Evolutionary conservation across 805 yeast species (phyloP).

Genomic region (Monosporozyma yasuniensis): DNA sequence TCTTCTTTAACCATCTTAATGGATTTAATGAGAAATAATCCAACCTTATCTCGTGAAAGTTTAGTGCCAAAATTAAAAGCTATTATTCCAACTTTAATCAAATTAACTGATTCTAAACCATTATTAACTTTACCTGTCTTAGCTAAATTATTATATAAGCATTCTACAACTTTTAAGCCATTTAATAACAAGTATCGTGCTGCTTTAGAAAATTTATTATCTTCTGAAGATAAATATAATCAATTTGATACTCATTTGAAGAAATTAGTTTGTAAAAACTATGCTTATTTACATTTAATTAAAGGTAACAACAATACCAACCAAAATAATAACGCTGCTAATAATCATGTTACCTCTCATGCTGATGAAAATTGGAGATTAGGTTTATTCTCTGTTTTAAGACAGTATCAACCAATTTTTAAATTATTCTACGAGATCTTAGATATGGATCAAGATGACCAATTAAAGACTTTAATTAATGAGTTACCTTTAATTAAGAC

Average conservation of each 20-base stretch:
- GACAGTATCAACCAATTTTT: conserved; percentile 47
- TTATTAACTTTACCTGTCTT: conserved; percentile 34
- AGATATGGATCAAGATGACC: conserved; percentile 48
- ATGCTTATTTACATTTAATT: conserved; percentile 48
- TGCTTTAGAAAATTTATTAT: conserved; percentile 33
- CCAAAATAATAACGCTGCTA: conserved; percentile 23
- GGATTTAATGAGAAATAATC: conserved; percentile 59
- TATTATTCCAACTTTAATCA: conserved; percentile 47
- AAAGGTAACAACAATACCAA: conserved; percentile 38
- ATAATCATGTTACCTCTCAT: conserved; percentile 29
- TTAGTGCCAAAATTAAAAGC: conserved; percentile 69
- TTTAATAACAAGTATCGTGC: conserved; percentile 54
- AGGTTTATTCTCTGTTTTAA: conserved; percentile 40
- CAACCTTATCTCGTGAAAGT: conserved; percentile 74
- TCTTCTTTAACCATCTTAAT: conserved; percentile 26
- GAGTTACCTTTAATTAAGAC: conserved; percentile 28
- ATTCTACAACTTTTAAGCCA: conserved; percentile 78
- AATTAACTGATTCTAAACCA: conserved; percentile 33
- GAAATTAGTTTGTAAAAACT: conserved; percentile 37
- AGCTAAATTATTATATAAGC: conserved; percentile 39
- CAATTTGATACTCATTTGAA: conserved; percentile 36
- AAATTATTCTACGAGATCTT: conserved; percentile 51
- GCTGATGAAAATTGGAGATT: conserved; percentile 39
- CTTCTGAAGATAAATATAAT: conserved; percentile 24
- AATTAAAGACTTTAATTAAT: conserved; percentile 34